Conservation (phyloP, 2,329 filamentous ascomycete species). For the Phoma sp. region DNA sequence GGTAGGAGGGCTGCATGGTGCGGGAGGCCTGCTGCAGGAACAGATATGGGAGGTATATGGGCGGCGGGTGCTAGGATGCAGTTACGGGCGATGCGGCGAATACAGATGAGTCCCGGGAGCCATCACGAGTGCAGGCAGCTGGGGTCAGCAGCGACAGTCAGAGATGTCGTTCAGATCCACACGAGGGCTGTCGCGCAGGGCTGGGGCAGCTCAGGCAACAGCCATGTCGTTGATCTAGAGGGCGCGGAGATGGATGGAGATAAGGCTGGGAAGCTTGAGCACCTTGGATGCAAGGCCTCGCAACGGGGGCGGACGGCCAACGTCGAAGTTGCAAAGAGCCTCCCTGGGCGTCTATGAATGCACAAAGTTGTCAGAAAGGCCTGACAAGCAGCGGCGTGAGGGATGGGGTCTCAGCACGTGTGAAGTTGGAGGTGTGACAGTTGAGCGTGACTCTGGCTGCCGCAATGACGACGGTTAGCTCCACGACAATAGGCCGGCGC, state of each 20-base stretch:
- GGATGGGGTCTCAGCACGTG: conserved; percentile 10
- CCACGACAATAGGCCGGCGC: conserved; percentile 22
- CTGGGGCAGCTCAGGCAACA: conserved; percentile 44
- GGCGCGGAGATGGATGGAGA: conserved; percentile 32
- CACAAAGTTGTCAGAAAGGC: conserved; percentile 1
- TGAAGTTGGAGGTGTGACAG: conserved; percentile 20
- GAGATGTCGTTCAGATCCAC: conserved; percentile 28
- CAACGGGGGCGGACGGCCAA: conserved; percentile 18
- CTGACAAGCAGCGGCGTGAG: conserved; percentile 3
- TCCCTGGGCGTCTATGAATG: neutral
- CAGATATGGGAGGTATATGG: conserved; percentile 15
- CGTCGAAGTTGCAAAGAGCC: conserved; percentile 17
- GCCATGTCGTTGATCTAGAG: conserved; percentile 37
- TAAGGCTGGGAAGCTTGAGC: conserved; percentile 37
- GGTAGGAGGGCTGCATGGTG: conserved; percentile 82
- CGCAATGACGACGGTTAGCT: conserved; percentile 32
- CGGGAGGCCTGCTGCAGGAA: conserved; percentile 33
- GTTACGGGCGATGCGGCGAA: conserved; percentile 43
- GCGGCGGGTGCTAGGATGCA: conserved; percentile 21
- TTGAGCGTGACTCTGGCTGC: conserved; percentile 40
- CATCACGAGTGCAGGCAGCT: conserved; percentile 46
- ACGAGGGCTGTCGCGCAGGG: conserved; percentile 21
- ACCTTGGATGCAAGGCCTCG: conserved; percentile 20
- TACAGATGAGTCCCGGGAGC: conserved; percentile 43
- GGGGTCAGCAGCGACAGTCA: conserved; percentile 30